Percentiles rank a stretch among this genome's conserved stretches.
phyloP scores from a whole-genome alignment of 2,329 filamentous ascomycete species.

The Monilinia vaccinii-corymbosi region DNA sequence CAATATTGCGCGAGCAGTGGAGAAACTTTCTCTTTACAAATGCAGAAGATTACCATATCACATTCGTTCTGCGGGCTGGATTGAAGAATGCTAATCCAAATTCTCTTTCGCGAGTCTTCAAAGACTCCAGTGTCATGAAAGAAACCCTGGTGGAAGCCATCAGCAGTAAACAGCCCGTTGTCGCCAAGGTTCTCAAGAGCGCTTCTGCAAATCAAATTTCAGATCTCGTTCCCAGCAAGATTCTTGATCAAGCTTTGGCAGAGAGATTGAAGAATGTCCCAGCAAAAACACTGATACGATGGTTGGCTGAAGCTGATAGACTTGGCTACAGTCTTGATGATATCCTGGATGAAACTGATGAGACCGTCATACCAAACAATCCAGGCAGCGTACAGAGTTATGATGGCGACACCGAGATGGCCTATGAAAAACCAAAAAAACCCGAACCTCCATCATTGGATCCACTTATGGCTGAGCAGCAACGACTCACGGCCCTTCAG shows the following conservation, averaged over 20 bases:
- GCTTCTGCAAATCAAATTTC: constrained; percentile 13
- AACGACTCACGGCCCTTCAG: constrained; percentile 7
- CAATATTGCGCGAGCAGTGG: constrained; percentile 19
- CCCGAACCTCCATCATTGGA: neutral
- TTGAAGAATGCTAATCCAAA: constrained; percentile 20
- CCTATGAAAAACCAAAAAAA: neutral
- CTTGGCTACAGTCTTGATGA: constrained; percentile 26
- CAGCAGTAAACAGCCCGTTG: constrained; percentile 12
- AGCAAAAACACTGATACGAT: constrained; percentile 20
- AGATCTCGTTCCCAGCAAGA: constrained; percentile 12
- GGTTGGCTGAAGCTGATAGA: constrained; percentile 21
- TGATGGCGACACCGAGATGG: constrained; percentile 8
- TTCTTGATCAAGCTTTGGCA: constrained; percentile 17
- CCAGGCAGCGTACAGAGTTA: neutral
- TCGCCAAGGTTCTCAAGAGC: constrained; percentile 15
- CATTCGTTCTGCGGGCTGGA: constrained; percentile 22
- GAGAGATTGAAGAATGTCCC: constrained; percentile 18
- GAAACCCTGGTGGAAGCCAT: constrained; percentile 13
- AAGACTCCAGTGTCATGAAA: constrained; percentile 18
- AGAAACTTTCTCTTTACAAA: constrained; percentile 19
- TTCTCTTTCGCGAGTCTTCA: constrained; percentile 20
- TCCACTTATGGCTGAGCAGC: constrained; percentile 9
- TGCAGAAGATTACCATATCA: constrained; percentile 19
- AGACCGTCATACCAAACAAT: constrained; percentile 16
- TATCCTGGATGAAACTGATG: constrained; percentile 22